Evolutionary conservation across 352 stramenopile genomes (phyloP), one percentile per base, ranked within the genome.

Genomic region (Phytophthora melonis): DNA sequence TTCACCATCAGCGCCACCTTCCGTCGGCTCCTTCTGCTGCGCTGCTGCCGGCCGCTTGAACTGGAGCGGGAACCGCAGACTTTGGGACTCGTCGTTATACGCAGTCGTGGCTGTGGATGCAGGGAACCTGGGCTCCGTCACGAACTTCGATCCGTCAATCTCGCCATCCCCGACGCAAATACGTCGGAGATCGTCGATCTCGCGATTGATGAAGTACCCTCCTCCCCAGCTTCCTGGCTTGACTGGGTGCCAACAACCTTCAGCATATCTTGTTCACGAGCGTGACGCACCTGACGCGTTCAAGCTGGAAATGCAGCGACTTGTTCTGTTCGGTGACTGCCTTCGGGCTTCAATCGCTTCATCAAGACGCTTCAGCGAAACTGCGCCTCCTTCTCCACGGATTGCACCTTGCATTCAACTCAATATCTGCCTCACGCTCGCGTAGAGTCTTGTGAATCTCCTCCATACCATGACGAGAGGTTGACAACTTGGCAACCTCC

Each of bases 121-220:
- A 76, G 32, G 7, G 32, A 54, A 32, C 19, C 3, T 45, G 34
- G 61, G 59, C 23, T 66, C 73, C 23, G 72, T 53, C 25, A 32
- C 49, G 5, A 87, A 69, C 74, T 94, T 94, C 14, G 88, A 93
- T 5, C 77, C 68, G 4, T 79, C 71, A 21, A 94, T 93, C 55
- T 92, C 86, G 19, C 71, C 87, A n/a, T 63, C 92, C 86, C 2
- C 85, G 85, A 19, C 88, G 86, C 53, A 94, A 77, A 69, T 88
- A 93, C 14, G 83, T 9, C 88, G 83, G 9, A 94, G 79, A 50
- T 94, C 88, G 23, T 93, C 83, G n/a, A 93, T 64, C 32, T 94
- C n/a, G 66, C 27, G 39, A 59, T 78, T 4, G 55, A 56, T 19
- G 39, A 34, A 62, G 52, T 25, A 36, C 25, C 68, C 23, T 47